phyloP scores from a whole-genome alignment of 306 rosid species.

The Medicago lupulina region DNA sequence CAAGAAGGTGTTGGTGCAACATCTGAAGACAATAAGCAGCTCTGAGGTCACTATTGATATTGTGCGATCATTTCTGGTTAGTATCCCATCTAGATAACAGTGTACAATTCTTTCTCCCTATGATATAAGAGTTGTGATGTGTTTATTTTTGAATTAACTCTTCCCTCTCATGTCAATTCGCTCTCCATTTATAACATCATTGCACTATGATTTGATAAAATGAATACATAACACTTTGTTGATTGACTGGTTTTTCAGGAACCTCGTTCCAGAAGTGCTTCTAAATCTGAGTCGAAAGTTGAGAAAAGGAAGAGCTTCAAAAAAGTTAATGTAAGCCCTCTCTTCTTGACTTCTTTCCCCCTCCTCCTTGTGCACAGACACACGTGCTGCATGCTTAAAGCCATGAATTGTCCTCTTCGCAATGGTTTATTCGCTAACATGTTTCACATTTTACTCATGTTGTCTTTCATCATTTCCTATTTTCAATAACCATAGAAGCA shows the following conservation, averaged over 20 bases:
- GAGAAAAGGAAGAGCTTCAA: constrained; percentile 63
- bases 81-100: constrained; percentile 37
- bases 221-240: constrained; percentile 14
- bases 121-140: constrained; percentile 32
- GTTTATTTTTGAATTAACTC: neutral
- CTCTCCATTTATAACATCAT: constrained; percentile 7
- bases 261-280: constrained; percentile 46
- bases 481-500: constrained; percentile 56
- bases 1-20: constrained; percentile 82
- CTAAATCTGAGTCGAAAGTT: constrained; percentile 48
- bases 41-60: constrained; percentile 59
- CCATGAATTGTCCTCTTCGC: neutral
- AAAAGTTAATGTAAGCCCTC: constrained; percentile 61
- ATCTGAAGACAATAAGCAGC: constrained; percentile 74
- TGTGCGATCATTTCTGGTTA: constrained; percentile 73
- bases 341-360: constrained; percentile 35
- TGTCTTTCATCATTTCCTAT: constrained; percentile 24
- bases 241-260: constrained; percentile 58
- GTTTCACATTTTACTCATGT: constrained; percentile 19
- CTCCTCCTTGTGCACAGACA: constrained; percentile 13
- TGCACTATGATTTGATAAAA: constrained; percentile 13
- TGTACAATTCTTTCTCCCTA: constrained; percentile 18
- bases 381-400: constrained; percentile 28
- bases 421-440: constrained; percentile 15
- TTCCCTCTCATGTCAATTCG: neutral